phyloP scores from a whole-genome alignment of 495 filamentous ascomycete species.

The Haplographium delicatum region DNA sequence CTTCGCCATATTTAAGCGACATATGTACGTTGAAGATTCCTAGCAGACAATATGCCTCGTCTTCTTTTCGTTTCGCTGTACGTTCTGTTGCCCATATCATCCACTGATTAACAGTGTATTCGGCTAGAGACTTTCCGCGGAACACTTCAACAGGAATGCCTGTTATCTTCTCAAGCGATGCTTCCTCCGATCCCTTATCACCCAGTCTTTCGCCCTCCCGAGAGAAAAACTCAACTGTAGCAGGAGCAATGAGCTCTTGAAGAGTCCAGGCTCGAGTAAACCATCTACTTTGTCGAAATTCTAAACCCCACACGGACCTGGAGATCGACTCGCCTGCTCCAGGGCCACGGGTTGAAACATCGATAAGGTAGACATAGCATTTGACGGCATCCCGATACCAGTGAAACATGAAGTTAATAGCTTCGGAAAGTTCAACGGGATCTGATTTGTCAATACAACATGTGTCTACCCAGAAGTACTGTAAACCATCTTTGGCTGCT shows the following conservation, averaged over 20 bases:
- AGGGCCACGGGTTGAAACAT: conserved; percentile 6
- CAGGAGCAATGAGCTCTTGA: conserved; percentile 16
- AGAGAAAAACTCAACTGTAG: conserved; percentile 14
- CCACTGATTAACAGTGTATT: conserved; percentile 14
- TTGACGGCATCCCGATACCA: conserved; percentile 19
- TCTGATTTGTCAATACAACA: conserved; percentile 32
- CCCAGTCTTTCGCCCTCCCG: conserved; percentile 6
- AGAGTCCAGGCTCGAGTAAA: conserved; percentile 33
- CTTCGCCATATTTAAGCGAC: conserved; percentile 30
- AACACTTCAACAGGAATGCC: conserved; percentile 9
- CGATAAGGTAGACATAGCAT: conserved; percentile 17
- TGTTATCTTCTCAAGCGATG: conserved; percentile 5
- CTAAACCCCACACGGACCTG: conserved; percentile 6
- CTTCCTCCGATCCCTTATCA: conserved; percentile 9
- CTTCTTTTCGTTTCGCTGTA: conserved; percentile 22
- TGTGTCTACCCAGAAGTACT: conserved; percentile 37
- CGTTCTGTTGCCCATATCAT: conserved; percentile 27
- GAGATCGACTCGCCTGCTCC: neutral
- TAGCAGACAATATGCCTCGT: conserved; percentile 18
- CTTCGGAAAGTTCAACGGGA: conserved; percentile 30
- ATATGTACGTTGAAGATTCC: conserved; percentile 28
- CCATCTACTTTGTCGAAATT: conserved; percentile 21
- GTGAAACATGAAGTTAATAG: conserved; percentile 35
- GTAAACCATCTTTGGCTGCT: conserved; percentile 18
- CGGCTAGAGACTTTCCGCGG: conserved; percentile 2